phyloP scores from a whole-genome alignment of 768 basidiomycete species.

The Leccinum obscurum region DNA sequence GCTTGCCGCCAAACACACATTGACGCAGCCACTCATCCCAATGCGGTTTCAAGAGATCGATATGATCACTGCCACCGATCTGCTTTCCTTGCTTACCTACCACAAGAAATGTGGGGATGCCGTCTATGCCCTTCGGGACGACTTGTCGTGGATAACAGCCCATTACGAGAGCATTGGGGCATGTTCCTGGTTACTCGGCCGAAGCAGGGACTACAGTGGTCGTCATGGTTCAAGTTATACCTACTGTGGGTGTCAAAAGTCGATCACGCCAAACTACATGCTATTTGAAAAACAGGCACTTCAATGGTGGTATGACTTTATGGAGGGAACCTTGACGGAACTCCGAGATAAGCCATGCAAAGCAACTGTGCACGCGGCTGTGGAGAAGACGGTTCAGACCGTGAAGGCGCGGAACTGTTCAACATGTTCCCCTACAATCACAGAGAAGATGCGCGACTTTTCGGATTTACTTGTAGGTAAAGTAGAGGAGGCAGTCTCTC shows the following conservation, averaged over 20 bases:
- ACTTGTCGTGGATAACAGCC: conserved; percentile 15
- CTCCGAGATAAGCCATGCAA: conserved; percentile 23
- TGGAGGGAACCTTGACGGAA: conserved; percentile 2
- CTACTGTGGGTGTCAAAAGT: not conserved
- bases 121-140: not conserved
- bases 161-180: conserved; percentile 10
- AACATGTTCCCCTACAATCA: not conserved
- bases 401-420: not conserved
- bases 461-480: conserved; percentile 3
- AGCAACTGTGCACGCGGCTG: not conserved
- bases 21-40: conserved; percentile 27
- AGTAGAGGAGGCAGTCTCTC: conserved; percentile 13
- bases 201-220: too few relatives aligned
- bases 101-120: conserved; percentile 20
- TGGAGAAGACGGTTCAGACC: not conserved
- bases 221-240: too few relatives aligned
- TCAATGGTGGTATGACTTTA: conserved; percentile 23
- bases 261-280: not conserved
- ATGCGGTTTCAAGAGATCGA: conserved; percentile 28
- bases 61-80: conserved; percentile 27
- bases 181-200: conserved; percentile 12
- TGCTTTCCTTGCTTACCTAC: conserved; percentile 28
- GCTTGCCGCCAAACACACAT: conserved; percentile 32
- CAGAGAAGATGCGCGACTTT: conserved; percentile 19
- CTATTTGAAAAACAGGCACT: not conserved